Percentiles rank a stretch among this genome's conserved stretches.
Evolutionary conservation across 2,329 filamentous ascomycete species (phyloP).

Genomic region (Trichoderma citrinoviride): DNA sequence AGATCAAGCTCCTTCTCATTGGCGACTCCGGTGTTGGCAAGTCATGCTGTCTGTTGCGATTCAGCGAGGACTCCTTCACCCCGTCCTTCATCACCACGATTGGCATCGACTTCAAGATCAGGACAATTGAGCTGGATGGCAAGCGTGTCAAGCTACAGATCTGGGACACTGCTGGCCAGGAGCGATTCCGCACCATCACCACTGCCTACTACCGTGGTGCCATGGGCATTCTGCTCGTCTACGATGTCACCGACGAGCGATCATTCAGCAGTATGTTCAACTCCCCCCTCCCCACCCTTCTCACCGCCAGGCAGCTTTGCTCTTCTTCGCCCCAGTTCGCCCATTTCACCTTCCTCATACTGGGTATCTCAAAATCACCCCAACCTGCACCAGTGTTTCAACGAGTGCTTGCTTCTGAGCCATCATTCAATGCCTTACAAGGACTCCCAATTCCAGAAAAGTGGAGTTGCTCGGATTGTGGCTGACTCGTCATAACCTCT

Average conservation of each 20-base stretch:
- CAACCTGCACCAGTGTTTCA: not conserved
- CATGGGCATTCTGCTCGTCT: slow-evolving; percentile 96
- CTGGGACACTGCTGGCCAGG: slow-evolving; percentile 98
- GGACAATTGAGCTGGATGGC: slow-evolving; percentile 97
- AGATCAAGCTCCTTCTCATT: slow-evolving; percentile 97
- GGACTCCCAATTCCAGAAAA: not conserved
- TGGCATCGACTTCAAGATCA: slow-evolving; percentile 99
- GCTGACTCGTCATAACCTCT: slow-evolving; percentile 6
- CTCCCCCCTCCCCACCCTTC: slow-evolving; percentile 5
- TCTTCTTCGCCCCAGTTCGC: not conserved
- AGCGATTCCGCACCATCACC: slow-evolving; percentile 97
- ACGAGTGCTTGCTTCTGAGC: not conserved
- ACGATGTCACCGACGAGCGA: slow-evolving; percentile 95
- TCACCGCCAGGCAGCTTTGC: slow-evolving; percentile 5
- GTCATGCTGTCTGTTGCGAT: slow-evolving; percentile 93
- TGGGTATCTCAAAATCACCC: not conserved
- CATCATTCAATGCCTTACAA: not conserved
- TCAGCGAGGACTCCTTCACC: slow-evolving; percentile 97
- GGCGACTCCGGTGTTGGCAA: slow-evolving; percentile 96
- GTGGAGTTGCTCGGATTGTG: not conserved
- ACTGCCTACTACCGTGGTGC: slow-evolving; percentile 98
- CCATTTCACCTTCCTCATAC: not conserved
- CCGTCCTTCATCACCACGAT: slow-evolving; percentile 98
- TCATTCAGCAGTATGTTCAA: slow-evolving; percentile 81
- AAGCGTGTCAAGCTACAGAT: slow-evolving; percentile 99